Conservation (phyloP, 1,284 basidiomycete genomes). For the Moniliella sp. region DNA sequence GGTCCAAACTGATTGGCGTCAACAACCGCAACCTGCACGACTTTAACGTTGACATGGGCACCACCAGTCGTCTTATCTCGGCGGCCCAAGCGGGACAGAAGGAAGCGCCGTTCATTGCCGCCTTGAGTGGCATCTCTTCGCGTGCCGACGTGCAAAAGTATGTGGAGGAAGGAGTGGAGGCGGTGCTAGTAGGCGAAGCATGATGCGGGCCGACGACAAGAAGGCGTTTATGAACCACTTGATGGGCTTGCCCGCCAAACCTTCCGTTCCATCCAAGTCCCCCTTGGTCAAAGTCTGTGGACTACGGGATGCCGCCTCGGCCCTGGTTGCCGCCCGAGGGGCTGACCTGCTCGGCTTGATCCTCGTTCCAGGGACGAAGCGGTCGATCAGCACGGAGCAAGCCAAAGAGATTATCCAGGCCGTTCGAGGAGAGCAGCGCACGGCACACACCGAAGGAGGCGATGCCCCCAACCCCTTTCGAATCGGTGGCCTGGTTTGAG, state of each 20-base stretch:
- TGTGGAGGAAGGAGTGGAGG: conserved; percentile 60
- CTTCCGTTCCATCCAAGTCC: background rate
- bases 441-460: background rate
- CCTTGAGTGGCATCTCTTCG: conserved; percentile 68
- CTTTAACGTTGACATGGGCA: conserved; percentile 89
- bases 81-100: conserved; percentile 53
- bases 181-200: conserved; percentile 82
- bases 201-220: conserved; percentile 79
- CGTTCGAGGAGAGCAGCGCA: conserved; percentile 7
- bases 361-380: conserved; percentile 22
- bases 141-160: conserved; percentile 62
- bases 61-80: conserved; percentile 61
- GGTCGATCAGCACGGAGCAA: conserved; percentile 9
- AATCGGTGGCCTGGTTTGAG: conserved; percentile 23
- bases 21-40: conserved; percentile 95
- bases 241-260: conserved; percentile 40
- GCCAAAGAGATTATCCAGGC: conserved; percentile 18
- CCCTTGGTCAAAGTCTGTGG: conserved; percentile 30
- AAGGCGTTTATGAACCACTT: conserved; percentile 59
- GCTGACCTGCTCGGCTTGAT: conserved; percentile 32
- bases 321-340: conserved; percentile 18
- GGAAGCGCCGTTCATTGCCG: conserved; percentile 51
- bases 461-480: too few relatives aligned
- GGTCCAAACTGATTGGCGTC: conserved; percentile 78
- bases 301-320: conserved; percentile 15